Evolutionary conservation across 345 rosid species (phyloP), one percentile per base, ranked within the genome.

Genomic region (Eucalyptus curtisii): DNA sequence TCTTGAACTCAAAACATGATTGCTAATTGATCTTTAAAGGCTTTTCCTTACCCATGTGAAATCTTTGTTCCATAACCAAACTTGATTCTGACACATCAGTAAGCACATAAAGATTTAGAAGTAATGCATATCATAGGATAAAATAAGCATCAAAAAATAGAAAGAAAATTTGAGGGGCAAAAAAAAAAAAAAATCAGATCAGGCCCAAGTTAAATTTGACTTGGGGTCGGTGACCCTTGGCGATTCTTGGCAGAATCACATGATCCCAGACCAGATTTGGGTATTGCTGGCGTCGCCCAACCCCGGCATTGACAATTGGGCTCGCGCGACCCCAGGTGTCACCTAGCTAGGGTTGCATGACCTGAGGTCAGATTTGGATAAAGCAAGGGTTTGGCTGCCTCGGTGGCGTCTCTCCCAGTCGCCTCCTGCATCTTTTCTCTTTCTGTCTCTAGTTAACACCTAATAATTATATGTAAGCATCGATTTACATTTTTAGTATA

Each of bases 281-380:
- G 2, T 17, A 30, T 64, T 0, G 76, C 76, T 2, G 3, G 40
- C 0, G 4, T 27, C 8, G 1, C 68, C 68, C 68, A 59, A 12
- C 2, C 8, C 15, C 7, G 8, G 7, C 31, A 59, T 59, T 27
- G 16, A 59, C 68, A 27, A 27, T 59, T 12, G 68, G 68, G 31
- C 20, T 64, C 76, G 15, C 10, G 5, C 3, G 40, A 64, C 20
- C 76, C 40, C 6, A 30, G 2, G 19, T 14, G 7, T 64, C 19
- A 64, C 71, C 37, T 7, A 30, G 17, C 16, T 14, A 15, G 40
- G 40, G 40, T n/a, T 64, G 76, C 20, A n/a, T n/a, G 31, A 64
- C 20, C 0, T 64, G 6, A 64, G 40, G 76, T n/a, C 11, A 15
- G 11, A 64, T n/a, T 64, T 64, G 76, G 40, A 7, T n/a, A 64